Base-by-base conservation (phyloP, 2,329 filamentous ascomycete species). In the Aspergillus luchuensis region DNA sequence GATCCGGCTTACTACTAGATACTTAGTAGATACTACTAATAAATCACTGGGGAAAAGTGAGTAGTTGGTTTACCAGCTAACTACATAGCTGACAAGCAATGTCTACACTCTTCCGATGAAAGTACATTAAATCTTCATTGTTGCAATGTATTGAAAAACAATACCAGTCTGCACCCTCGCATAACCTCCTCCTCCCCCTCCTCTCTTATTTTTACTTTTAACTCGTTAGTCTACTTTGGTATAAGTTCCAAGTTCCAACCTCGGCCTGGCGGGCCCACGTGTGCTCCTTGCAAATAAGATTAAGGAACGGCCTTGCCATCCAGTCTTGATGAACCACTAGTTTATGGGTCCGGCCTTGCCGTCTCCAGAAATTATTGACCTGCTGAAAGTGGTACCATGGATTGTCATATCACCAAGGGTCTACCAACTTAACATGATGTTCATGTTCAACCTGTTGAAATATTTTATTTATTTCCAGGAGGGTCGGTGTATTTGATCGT, bases 241-340 rank as follows among this genome's bases (percentile, higher is more conserved):
- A 36, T 36, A 36, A 36, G 33, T 23, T 28, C 38, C 6, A 28
- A 8, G 25, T 28, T 28, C 25, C 25, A 17, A 30, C 6, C 23
- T 41, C 25, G 19, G 17, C 21, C 17, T 30, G 47, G 54, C 30
- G 47, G 63, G 41, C 61, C 60, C 60, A 64, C 60, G 58, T 59
- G 61, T 57, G 47, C 56, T 63, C 61, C 63, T 61, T 65, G 56
- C 61, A 65, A 63, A 65, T 65, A 53, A 63, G 55, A 58, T 60
- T 58, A 43, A 61, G 51, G 59, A 47, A 61, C 45, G 23, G 36
- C 49, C 28, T 39, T 59, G 57, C 52, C 60, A 63, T 49, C 57
- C 53, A 49, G 56, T 56, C 43, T 47, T 47, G 54, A 63, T 52
- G 58, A 63, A 63, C 61, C 58, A 61, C 63, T 65, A 63, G 60